These are phyloP conservation scores for Colletotrichum camelliae DNA, from an alignment of 2,329 filamentous ascomycete species.

Conservation along the genomic window DNA sequence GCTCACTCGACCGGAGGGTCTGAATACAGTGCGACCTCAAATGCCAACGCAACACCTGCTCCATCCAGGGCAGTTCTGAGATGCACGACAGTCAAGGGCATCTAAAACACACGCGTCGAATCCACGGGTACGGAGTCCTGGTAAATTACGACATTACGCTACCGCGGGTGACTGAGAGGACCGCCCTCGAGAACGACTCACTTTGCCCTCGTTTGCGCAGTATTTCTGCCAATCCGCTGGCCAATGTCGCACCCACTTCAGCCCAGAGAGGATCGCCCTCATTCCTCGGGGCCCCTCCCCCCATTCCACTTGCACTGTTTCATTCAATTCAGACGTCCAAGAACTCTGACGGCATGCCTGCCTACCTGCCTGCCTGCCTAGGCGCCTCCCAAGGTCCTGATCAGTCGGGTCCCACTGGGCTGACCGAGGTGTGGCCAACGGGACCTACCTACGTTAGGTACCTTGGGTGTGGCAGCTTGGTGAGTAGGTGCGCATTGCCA, in stretches of 20 bases:
- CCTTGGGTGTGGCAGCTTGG: neutral
- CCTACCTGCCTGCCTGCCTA: neutral
- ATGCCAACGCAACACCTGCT: neutral
- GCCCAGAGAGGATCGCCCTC: constrained; percentile 7
- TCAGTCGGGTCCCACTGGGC: neutral
- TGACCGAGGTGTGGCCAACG: neutral
- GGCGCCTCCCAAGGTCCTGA: neutral
- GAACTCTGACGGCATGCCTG: neutral
- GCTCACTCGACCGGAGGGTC: neutral
- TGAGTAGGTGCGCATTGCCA: neutral
- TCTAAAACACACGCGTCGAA: neutral
- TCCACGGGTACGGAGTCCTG: neutral
- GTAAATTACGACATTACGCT: constrained; percentile 9
- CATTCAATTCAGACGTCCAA: neutral
- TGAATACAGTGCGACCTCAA: constrained; percentile 6
- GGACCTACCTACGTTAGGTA: neutral
- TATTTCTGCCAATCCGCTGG: constrained; percentile 1
- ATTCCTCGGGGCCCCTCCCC: constrained; percentile 9
- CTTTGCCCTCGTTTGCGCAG: neutral
- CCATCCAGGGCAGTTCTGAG: neutral
- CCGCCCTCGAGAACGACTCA: neutral
- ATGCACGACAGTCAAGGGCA: neutral
- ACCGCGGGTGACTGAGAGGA: constrained; percentile 14
- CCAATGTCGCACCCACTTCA: constrained; percentile 9
- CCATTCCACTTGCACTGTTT: constrained; percentile 13